A percentile compares a stretch with the other conserved stretches of the same genome.
Evolutionary conservation across 257 asterid species (phyloP).

Genomic region (Forsythia viridissima): DNA sequence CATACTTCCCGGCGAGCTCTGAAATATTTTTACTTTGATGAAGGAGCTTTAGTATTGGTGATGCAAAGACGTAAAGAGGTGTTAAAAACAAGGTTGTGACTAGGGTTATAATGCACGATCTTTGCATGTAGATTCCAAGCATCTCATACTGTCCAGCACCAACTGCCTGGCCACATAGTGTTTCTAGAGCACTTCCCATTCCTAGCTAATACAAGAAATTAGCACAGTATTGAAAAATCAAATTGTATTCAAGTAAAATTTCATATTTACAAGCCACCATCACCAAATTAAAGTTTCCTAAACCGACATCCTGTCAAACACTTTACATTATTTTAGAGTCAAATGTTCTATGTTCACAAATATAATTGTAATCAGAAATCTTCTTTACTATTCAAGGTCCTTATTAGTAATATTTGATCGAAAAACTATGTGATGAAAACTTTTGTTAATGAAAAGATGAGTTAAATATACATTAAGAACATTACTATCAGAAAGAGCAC

Average conservation of each 20-base stretch:
- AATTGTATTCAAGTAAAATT: not conserved
- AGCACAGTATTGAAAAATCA: constrained; percentile 6
- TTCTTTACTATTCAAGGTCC: not conserved
- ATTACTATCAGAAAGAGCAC: not conserved
- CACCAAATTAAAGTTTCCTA: not conserved
- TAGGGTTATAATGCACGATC: constrained; percentile 69
- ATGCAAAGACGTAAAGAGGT: constrained; percentile 65
- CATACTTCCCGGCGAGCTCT: constrained; percentile 61
- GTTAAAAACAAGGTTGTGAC: constrained; percentile 46
- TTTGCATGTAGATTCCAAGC: constrained; percentile 77
- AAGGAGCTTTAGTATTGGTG: constrained; percentile 50
- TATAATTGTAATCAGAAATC: not conserved
- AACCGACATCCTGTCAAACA: not conserved
- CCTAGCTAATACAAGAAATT: constrained; percentile 61
- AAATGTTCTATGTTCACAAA: not conserved
- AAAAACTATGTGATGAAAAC: not conserved
- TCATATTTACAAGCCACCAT: not conserved
- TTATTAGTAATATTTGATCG: not conserved
- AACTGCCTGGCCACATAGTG: constrained; percentile 87
- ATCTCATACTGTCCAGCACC: constrained; percentile 65
- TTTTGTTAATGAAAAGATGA: not conserved
- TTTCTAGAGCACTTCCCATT: constrained; percentile 93
- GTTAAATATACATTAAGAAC: not conserved
- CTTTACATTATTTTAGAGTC: not conserved
- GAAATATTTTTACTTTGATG: constrained; percentile 49